Percentiles rank a stretch among this genome's conserved stretches.
These are phyloP conservation scores for Acacia pycnantha DNA, from an alignment of 331 rosid genomes.

Conservation along the genomic window DNA sequence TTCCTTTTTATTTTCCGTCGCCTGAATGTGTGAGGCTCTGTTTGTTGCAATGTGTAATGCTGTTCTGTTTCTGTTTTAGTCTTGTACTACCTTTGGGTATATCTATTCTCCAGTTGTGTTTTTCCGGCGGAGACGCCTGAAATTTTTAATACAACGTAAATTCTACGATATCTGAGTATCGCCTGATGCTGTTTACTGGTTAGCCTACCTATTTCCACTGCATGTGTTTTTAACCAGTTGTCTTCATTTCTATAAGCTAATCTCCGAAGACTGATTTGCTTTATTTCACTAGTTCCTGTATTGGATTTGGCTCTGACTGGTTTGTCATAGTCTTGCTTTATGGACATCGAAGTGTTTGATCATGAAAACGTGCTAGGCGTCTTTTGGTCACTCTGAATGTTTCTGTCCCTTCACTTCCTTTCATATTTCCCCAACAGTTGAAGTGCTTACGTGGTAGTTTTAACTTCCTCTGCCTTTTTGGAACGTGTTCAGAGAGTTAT, in stretches of 20 bases:
- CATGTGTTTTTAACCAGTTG: neutral
- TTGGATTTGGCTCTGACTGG: neutral
- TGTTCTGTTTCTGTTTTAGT: neutral
- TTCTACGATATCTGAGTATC: neutral
- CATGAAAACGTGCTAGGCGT: neutral
- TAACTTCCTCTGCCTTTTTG: neutral
- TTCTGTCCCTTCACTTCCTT: neutral
- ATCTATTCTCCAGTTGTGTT: neutral
- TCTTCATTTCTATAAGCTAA: neutral
- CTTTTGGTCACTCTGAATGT: neutral
- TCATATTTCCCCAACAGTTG: neutral
- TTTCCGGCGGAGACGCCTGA: neutral
- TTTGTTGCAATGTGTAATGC: neutral
- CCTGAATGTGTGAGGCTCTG: neutral
- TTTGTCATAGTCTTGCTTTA: neutral
- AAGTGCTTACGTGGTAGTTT: neutral
- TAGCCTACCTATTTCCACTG: conserved; percentile 16
- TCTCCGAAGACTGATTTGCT: neutral
- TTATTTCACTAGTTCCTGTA: neutral
- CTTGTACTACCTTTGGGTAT: neutral
- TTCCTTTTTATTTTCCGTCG: neutral
- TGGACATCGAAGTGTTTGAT: neutral
- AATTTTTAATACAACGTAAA: neutral
- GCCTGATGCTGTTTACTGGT: neutral
- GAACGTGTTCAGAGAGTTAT: neutral